Percentiles rank a stretch among this genome's conserved stretches.
Evolutionary conservation across 2,329 filamentous ascomycete species (phyloP).

Genomic region (Alternaria angustiovoidea): DNA sequence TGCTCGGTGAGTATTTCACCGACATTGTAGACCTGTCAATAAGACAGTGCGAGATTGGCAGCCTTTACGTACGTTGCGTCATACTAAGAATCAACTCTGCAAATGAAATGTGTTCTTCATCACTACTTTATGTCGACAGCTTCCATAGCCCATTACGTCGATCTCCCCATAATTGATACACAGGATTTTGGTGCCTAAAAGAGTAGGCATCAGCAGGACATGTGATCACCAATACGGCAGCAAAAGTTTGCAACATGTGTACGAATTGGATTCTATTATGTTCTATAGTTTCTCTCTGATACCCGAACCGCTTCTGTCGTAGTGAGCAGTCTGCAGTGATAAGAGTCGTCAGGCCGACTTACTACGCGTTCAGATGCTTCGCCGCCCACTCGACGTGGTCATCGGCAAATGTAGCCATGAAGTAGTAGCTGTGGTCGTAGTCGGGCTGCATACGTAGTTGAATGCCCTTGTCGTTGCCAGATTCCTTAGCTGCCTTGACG

Average conservation of each 20-base stretch:
- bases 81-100: background rate
- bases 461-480: constrained; percentile 74
- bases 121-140: background rate
- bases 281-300: constrained; percentile 38
- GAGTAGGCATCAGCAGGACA: background rate
- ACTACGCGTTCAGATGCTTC: constrained; percentile 75
- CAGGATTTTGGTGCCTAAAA: background rate
- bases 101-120: background rate
- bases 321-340: constrained; percentile 31
- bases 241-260: background rate
- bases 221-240: background rate
- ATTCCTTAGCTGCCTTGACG: constrained; percentile 77
- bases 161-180: background rate
- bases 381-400: constrained; percentile 93
- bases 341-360: constrained; percentile 30
- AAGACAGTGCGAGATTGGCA: background rate
- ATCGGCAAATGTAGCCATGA: constrained; percentile 88
- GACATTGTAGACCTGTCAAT: background rate
- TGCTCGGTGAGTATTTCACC: background rate
- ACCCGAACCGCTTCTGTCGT: constrained; percentile 44
- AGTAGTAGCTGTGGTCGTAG: constrained; percentile 98
- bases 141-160: background rate
- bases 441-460: constrained; percentile 84
- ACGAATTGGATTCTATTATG: background rate
- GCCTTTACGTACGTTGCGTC: background rate